Percentiles rank a stretch among this genome's conserved stretches.
phyloP scores from a whole-genome alignment of 163 green algal genomes.

The Scenedesmus sp. region DNA sequence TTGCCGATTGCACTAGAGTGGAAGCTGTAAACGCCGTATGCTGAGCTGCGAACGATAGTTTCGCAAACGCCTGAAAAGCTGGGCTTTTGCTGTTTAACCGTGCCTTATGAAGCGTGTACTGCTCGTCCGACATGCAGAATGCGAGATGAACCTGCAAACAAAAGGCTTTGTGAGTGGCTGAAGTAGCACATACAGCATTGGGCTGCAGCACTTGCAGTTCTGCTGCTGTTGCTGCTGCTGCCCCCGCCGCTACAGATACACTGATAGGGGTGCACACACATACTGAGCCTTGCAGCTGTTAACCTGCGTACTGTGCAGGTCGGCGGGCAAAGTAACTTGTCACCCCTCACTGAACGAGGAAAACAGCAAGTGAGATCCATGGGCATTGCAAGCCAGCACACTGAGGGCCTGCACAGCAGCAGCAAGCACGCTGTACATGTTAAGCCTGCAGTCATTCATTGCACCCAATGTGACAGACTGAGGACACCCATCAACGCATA shows the following conservation, averaged over 20 bases:
- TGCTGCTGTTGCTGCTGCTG: neutral
- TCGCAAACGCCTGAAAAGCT: neutral
- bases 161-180: conserved; percentile 27
- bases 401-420: neutral
- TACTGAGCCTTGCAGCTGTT: neutral
- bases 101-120: conserved; percentile 52
- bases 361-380: conserved; percentile 34
- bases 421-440: neutral
- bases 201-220: neutral
- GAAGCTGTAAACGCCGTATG: neutral
- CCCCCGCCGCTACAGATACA: neutral
- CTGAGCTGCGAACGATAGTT: neutral
- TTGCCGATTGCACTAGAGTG: neutral
- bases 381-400: neutral
- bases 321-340: conserved; percentile 59
- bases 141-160: conserved; percentile 61
- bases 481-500: neutral
- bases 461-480: neutral
- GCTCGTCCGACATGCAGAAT: conserved; percentile 65
- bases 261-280: neutral
- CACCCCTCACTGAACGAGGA: conserved; percentile 57
- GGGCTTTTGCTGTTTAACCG: neutral
- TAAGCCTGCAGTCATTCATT: neutral
- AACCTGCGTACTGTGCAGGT: conserved; percentile 34
- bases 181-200: neutral